Evolutionary conservation across 768 basidiomycete species (phyloP).

Genomic region (Amanita rimosa): DNA sequence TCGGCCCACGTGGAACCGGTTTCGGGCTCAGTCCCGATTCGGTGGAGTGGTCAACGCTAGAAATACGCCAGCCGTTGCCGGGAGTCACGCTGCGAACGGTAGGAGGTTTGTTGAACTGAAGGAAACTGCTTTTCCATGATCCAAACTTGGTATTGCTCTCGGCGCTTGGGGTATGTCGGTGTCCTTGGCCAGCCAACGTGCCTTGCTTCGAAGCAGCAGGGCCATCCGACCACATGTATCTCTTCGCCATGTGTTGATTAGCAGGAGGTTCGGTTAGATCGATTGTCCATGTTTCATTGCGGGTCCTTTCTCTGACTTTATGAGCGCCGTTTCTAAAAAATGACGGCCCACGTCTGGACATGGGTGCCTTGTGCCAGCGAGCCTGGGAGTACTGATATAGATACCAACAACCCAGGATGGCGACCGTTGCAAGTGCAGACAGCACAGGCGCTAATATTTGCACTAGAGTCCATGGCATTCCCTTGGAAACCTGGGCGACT

Average conservation of each 20-base stretch:
- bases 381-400: background rate
- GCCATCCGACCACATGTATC: background rate
- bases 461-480: background rate
- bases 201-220: background rate
- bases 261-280: background rate
- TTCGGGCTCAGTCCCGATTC: background rate
- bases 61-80: background rate
- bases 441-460: slow-evolving; percentile 1
- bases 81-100: background rate
- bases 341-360: background rate
- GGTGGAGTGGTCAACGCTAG: background rate
- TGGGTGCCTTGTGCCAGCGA: too few relatives aligned
- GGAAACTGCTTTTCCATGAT: background rate
- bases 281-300: slow-evolving; percentile 1
- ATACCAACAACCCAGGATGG: background rate
- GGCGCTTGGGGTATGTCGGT: background rate
- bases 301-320: background rate
- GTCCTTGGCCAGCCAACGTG: background rate
- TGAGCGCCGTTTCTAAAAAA: background rate
- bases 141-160: background rate
- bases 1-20: background rate
- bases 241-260: background rate
- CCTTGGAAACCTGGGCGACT: background rate
- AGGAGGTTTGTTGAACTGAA: background rate
- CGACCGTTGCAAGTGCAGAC: background rate